Conservation (phyloP, 1,284 basidiomycete species). For the Cutaneotrichosporon cutaneum region DNA sequence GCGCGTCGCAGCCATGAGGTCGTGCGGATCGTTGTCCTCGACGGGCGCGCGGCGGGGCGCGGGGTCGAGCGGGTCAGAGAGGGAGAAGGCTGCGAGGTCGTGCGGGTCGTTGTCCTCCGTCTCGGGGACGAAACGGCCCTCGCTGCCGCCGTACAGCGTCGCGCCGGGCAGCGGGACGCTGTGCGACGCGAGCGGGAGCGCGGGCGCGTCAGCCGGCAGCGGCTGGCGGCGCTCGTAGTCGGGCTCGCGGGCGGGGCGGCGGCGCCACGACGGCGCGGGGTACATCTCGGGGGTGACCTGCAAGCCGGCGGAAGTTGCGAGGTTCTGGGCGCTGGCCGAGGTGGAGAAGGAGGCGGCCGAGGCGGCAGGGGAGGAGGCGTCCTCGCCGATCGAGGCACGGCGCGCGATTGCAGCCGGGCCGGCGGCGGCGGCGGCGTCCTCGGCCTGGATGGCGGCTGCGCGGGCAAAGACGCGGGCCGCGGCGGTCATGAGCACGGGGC, state of each 20-base stretch:
- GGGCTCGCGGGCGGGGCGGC: conserved; percentile 3
- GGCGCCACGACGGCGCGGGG: not conserved
- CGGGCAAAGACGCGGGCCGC: conserved; percentile 45
- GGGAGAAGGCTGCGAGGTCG: conserved; percentile 7
- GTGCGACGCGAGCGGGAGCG: conserved; percentile 1
- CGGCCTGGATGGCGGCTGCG: conserved; percentile 45
- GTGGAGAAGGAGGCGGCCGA: not conserved
- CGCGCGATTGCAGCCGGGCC: conserved; percentile 7
- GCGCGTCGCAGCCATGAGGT: conserved; percentile 7
- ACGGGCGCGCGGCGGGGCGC: not conserved
- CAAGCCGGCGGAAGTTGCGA: not conserved
- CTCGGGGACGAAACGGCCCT: not conserved
- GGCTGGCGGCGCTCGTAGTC: conserved; percentile 5
- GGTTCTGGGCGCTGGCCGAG: not conserved
- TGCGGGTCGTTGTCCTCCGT: conserved; percentile 11
- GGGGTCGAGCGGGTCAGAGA: conserved; percentile 1
- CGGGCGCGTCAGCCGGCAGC: not conserved
- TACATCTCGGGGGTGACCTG: conserved; percentile 8
- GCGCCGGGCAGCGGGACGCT: not conserved
- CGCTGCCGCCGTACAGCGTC: not conserved
- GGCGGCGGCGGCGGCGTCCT: conserved; percentile 33
- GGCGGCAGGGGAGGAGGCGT: not conserved
- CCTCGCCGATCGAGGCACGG: not conserved
- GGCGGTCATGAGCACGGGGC: conserved; percentile 20
- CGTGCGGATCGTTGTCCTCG: conserved; percentile 11